Percentiles rank a stretch among this genome's conserved stretches.
Evolutionary conservation across 306 rosid species (phyloP).

Genomic region (Acacia crassicarpa): DNA sequence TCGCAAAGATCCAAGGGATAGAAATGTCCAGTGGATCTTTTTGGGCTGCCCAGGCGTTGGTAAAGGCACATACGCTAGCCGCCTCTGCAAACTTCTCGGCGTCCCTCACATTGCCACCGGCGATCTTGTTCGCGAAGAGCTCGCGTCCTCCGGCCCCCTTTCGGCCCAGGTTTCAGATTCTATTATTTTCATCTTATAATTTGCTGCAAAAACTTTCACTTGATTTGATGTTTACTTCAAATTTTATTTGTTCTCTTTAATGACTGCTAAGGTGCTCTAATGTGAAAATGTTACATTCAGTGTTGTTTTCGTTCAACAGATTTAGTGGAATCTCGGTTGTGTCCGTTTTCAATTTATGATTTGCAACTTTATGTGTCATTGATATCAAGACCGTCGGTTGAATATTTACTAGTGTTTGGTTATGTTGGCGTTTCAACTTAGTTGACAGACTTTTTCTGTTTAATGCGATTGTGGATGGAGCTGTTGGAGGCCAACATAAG

Average conservation of each 20-base stretch:
- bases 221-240: background rate
- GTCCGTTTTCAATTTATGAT: background rate
- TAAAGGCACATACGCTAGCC: constrained; percentile 89
- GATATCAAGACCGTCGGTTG: background rate
- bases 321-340: constrained; percentile 16
- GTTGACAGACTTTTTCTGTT: constrained; percentile 20
- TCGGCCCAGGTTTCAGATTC: constrained; percentile 53
- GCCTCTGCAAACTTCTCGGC: constrained; percentile 74
- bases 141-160: constrained; percentile 73
- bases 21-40: constrained; percentile 84
- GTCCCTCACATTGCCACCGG: constrained; percentile 93
- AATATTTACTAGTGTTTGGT: constrained; percentile 14
- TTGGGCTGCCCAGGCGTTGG: constrained; percentile 96
- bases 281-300: constrained; percentile 11
- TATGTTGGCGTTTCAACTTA: constrained; percentile 7
- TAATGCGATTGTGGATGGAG: constrained; percentile 2
- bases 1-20: constrained; percentile 48
- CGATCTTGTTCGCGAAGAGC: constrained; percentile 94
- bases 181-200: background rate
- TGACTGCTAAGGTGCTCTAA: background rate
- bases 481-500: background rate
- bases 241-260: background rate
- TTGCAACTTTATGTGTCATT: background rate
- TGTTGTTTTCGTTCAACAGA: constrained; percentile 10
- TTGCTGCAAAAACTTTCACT: background rate